Evolutionary conservation across 2,329 filamentous ascomycete species (phyloP), one percentile per base, ranked within the genome.

Genomic region (Harringtonia aguacate): DNA sequence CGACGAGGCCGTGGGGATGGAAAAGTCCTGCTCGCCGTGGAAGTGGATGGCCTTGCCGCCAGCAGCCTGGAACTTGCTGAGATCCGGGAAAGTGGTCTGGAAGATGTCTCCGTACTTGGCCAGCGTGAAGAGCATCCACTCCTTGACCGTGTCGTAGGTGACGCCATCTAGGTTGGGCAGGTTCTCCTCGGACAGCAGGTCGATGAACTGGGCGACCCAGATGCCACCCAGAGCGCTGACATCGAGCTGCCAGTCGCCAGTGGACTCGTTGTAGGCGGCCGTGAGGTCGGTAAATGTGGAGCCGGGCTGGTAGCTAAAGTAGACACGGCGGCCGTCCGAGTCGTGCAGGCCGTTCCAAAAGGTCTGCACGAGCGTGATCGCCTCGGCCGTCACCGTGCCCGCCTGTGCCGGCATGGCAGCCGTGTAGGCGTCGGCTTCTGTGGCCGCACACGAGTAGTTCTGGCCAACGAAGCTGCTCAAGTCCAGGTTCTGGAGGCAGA

Each of bases 41-140:
- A 64, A 69, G 50, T 71, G 68, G 3, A 76, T 58, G 9, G 76
- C 52, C 52, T 75, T 76, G 24, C 67, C 68, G 22, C 71, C 72
- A 0, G 59, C 52, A 1, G 55, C 48, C 18, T 65, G 57, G 58
- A 73, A 71, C 9, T 55, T 48, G 0, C 60, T 64, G 2, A 76
- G 59, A 39, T 74, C 71, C 0, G 70, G 66, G 50, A 65, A 58
- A 4, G 50, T 74, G 65, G 51, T 50, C 41, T 47, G 43, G n/a
- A 76, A 58, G 17, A 61, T 66, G 53, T 72, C 68, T 37, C 61
- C 50, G 55, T 71, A 75, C 45, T 61, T 64, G 37, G 66, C 58
- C 64, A 66, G 65, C 13, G 67, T 72, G 8, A 59, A 56, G 5
- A 61, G 55, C 61, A 77, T 76, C 68, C 69, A 76, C 22, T 38